Conservation (phyloP, 805 yeast species). For the Teunomyces tritomae region DNA sequence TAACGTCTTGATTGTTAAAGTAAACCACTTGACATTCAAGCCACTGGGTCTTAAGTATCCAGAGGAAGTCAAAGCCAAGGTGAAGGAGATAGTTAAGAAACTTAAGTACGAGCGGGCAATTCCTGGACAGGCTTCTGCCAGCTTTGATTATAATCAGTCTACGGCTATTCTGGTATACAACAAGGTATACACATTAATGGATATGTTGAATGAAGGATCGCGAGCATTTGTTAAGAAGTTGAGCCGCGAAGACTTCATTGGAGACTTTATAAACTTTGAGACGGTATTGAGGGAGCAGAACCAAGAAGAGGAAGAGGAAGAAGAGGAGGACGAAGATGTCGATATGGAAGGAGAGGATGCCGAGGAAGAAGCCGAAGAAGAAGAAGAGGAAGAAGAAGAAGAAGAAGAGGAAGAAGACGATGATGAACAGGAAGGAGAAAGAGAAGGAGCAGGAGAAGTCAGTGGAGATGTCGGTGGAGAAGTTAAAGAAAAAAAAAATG, state of each 20-base stretch:
- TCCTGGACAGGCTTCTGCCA: conserved; percentile 4
- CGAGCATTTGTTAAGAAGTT: conserved; percentile 17
- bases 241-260: conserved; percentile 24
- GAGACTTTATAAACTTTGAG: conserved; percentile 28
- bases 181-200: conserved; percentile 15
- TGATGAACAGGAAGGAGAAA: conserved; percentile 10
- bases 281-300: conserved; percentile 12
- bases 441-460: conserved; percentile 8
- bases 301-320: conserved; percentile 10
- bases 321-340: conserved; percentile 11
- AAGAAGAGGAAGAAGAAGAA: conserved; percentile 6
- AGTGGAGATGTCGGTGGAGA: conserved; percentile 4
- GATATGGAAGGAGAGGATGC: conserved; percentile 4
- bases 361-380: conserved; percentile 5
- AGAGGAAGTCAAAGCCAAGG: conserved; percentile 16
- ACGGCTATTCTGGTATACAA: conserved; percentile 26
- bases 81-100: conserved; percentile 14
- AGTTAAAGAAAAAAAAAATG: conserved; percentile 3
- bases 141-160: conserved; percentile 15
- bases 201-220: conserved; percentile 16
- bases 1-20: conserved; percentile 23
- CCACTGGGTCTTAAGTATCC: conserved; percentile 10
- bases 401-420: background rate
- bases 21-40: conserved; percentile 18
- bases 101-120: conserved; percentile 13